Conservation (phyloP, 768 basidiomycete genomes). For the Cytidiella melzeri region DNA sequence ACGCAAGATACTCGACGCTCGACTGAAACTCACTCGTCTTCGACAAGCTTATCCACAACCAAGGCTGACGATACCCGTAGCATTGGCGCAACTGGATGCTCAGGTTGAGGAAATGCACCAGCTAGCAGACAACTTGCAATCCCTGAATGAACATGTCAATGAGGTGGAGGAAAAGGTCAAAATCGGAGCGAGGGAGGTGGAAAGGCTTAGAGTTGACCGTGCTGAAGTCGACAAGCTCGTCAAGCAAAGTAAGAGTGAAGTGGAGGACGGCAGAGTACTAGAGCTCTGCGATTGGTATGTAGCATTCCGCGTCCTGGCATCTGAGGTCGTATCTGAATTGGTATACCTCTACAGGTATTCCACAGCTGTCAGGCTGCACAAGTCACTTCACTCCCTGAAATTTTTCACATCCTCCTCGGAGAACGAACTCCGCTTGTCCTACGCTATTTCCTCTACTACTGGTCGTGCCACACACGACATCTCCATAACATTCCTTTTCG, state of each 20-base stretch:
- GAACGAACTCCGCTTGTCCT: constrained; percentile 72
- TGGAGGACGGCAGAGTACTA: constrained; percentile 56
- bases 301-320: constrained; percentile 1
- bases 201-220: constrained; percentile 51
- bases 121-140: constrained; percentile 60
- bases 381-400: constrained; percentile 51
- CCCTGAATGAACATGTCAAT: constrained; percentile 43
- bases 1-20: constrained; percentile 77
- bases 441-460: constrained; percentile 36
- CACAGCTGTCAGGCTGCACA: constrained; percentile 60
- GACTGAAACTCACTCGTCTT: constrained; percentile 72
- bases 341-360: constrained; percentile 65
- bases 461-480: constrained; percentile 29
- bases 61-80: constrained; percentile 69
- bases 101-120: constrained; percentile 78
- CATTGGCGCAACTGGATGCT: constrained; percentile 64
- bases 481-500: constrained; percentile 56
- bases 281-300: constrained; percentile 68
- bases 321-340: not conserved
- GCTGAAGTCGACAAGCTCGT: constrained; percentile 69
- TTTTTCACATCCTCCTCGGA: constrained; percentile 58
- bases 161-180: constrained; percentile 59
- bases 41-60: constrained; percentile 77
- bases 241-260: constrained; percentile 43
- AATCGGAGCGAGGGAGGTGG: constrained; percentile 45